These are phyloP conservation scores for Geotrichum cucujoidarum DNA, from an alignment of 1,139 yeast genomes.

Conservation along the genomic window DNA sequence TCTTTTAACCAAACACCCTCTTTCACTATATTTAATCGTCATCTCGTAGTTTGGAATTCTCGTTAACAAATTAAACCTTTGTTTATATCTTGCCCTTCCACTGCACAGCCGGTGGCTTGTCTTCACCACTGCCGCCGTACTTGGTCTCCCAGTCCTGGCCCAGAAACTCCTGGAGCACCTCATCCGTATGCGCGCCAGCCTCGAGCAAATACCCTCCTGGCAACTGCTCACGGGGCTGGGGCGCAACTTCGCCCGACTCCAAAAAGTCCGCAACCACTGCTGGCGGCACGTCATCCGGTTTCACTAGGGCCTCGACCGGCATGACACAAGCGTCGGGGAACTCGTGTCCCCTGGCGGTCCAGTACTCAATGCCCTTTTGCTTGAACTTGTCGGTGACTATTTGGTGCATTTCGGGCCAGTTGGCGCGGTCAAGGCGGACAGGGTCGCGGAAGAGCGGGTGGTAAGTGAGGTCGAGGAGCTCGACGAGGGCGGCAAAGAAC, in stretches of 20 bases:
- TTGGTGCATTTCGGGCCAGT: slow-evolving; percentile 21
- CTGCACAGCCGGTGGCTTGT: too few species aligned
- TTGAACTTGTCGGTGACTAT: slow-evolving; percentile 18
- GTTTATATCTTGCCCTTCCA: neutral
- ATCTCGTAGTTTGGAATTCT: too few species aligned
- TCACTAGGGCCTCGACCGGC: slow-evolving; percentile 19
- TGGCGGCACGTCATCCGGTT: slow-evolving; percentile 18
- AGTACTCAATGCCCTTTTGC: slow-evolving; percentile 15
- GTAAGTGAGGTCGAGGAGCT: slow-evolving; percentile 11
- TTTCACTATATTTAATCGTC: too few species aligned
- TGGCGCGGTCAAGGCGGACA: slow-evolving; percentile 18
- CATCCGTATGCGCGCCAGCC: slow-evolving; percentile 1
- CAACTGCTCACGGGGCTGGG: neutral
- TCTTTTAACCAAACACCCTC: neutral
- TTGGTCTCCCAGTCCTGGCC: slow-evolving; percentile 4
- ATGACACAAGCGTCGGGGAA: slow-evolving; percentile 22
- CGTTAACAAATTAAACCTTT: too few species aligned
- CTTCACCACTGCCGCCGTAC: slow-evolving; percentile 4
- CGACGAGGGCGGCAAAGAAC: slow-evolving; percentile 21
- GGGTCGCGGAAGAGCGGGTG: slow-evolving; percentile 3
- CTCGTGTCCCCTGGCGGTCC: slow-evolving; percentile 17
- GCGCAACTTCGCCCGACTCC: neutral
- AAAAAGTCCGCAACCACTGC: slow-evolving; percentile 14
- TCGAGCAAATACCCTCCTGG: slow-evolving; percentile 3
- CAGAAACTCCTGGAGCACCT: slow-evolving; percentile 5